phyloP scores from a whole-genome alignment of 2,329 filamentous ascomycete genomes.

The Arthrobotrys musiformis region DNA sequence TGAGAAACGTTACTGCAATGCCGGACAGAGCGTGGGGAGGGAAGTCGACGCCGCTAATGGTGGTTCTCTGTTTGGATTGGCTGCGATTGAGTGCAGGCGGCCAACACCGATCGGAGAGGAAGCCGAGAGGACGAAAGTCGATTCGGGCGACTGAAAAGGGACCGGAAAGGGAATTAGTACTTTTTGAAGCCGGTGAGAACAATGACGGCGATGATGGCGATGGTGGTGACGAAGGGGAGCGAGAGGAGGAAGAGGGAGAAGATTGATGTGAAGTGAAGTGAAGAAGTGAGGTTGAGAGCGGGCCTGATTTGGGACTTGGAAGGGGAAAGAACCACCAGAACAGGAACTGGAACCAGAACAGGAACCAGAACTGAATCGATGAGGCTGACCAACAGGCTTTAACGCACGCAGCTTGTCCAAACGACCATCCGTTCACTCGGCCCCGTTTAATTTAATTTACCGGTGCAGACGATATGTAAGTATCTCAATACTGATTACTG shows the following conservation, averaged over 20 bases:
- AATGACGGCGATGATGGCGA: not conserved
- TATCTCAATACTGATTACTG: no score
- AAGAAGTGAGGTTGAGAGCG: constrained; percentile 22
- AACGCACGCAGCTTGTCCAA: not conserved
- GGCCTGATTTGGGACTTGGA: constrained; percentile 25
- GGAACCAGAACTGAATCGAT: constrained; percentile 22
- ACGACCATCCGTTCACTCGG: not conserved
- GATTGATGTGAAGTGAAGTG: constrained; percentile 1
- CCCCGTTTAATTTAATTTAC: not conserved
- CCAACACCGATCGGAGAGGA: constrained; percentile 45
- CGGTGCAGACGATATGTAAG: no score
- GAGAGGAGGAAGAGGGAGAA: not conserved
- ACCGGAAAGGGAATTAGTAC: not conserved
- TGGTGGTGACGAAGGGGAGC: not conserved
- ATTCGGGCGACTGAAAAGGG: not conserved
- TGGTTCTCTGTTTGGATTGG: constrained; percentile 27
- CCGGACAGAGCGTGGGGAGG: constrained; percentile 19
- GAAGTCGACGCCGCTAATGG: constrained; percentile 12
- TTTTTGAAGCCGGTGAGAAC: not conserved
- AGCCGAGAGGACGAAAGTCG: constrained; percentile 6
- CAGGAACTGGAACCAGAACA: not conserved
- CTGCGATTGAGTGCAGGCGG: constrained; percentile 24
- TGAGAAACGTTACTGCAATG: constrained; percentile 9
- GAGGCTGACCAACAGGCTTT: constrained; percentile 38
- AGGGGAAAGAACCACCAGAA: constrained; percentile 8